Evolutionary conservation across 148 eudicot genomes (phyloP).

Genomic region (Rhododendron griersonianum): DNA sequence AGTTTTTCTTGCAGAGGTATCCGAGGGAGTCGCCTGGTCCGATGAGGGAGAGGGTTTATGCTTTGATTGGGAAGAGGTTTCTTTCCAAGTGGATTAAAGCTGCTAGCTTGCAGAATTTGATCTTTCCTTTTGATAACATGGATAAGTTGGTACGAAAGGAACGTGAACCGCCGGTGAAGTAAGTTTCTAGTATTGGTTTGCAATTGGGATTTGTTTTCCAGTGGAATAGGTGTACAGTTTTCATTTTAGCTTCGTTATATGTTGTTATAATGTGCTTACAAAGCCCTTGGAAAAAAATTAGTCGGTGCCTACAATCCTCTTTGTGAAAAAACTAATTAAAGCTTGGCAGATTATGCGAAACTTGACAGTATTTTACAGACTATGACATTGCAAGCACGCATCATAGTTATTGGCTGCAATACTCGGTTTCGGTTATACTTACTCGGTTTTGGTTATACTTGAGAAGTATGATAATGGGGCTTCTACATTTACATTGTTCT

Average conservation of each 20-base stretch:
- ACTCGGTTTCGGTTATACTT: background rate
- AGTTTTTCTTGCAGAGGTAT: constrained; percentile 64
- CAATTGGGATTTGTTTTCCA: background rate
- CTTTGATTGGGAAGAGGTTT: constrained; percentile 20
- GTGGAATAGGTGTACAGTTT: background rate
- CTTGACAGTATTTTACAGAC: background rate
- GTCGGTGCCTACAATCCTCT: background rate
- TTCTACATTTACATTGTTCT: background rate
- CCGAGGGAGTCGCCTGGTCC: constrained; percentile 26
- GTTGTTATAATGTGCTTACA: background rate
- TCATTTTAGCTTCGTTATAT: background rate
- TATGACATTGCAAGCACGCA: background rate
- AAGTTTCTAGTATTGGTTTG: constrained; percentile 23
- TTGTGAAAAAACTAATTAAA: background rate
- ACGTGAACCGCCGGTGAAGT: constrained; percentile 90
- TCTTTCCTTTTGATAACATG: constrained; percentile 83
- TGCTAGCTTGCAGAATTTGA: constrained; percentile 90
- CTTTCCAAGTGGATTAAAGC: constrained; percentile 25
- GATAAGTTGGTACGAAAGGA: constrained; percentile 64
- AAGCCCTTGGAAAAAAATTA: background rate
- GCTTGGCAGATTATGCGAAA: background rate
- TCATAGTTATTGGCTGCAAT: background rate
- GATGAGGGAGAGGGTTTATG: constrained; percentile 23
- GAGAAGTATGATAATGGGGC: background rate
- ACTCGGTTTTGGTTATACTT: background rate